These are phyloP conservation scores for Trichosporon sp. DNA, from an alignment of 1,284 basidiomycete genomes.

Conservation along the genomic window DNA sequence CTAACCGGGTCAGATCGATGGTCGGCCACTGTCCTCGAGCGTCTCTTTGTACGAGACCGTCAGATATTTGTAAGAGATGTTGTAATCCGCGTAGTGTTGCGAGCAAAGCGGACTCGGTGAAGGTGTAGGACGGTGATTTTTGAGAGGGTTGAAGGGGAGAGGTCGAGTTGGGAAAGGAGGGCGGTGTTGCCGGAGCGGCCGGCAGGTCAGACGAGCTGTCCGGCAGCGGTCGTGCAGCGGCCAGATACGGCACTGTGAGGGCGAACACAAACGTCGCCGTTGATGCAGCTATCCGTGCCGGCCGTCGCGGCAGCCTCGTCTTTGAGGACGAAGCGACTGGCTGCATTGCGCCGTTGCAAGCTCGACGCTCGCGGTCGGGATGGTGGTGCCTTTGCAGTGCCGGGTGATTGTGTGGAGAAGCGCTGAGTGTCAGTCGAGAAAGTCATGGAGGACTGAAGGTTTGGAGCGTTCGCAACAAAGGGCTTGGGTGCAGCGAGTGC, in stretches of 20 bases:
- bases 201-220: background rate
- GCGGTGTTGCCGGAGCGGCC: background rate
- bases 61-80: background rate
- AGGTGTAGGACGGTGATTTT: background rate
- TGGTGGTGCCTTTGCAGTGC: background rate
- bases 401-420: background rate
- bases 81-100: constrained; percentile 4
- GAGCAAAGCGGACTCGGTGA: constrained; percentile 10
- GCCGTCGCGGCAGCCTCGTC: background rate
- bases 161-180: constrained; percentile 13
- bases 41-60: background rate
- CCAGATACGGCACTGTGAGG: constrained; percentile 31
- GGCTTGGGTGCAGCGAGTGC: background rate
- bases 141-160: background rate
- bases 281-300: constrained; percentile 1
- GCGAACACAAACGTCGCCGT: constrained; percentile 25
- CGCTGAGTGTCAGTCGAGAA: constrained; percentile 2
- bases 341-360: constrained; percentile 6
- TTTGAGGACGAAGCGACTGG: constrained; percentile 7
- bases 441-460: background rate
- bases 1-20: constrained; percentile 8
- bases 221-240: constrained; percentile 16
- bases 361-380: background rate
- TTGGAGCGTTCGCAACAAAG: background rate
- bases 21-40: background rate